Conservation (phyloP, 2,329 filamentous ascomycete genomes). For the Fusarium hainanense region DNA sequence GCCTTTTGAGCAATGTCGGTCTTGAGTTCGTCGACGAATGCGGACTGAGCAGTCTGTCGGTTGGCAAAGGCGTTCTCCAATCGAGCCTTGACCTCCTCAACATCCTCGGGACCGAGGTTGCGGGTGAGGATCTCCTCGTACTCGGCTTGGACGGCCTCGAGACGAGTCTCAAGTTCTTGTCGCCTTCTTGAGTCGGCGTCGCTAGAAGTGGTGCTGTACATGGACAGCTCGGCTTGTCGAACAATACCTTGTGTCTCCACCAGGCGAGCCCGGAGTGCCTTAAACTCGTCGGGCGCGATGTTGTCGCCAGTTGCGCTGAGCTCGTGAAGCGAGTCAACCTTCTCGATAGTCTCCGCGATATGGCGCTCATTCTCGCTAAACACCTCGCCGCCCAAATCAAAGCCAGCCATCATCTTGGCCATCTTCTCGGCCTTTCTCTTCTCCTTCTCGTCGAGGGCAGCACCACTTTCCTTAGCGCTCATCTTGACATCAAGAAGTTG, state of each 20-base stretch:
- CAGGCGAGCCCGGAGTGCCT: conserved; percentile 79
- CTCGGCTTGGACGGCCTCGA: conserved; percentile 79
- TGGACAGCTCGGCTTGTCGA: conserved; percentile 88
- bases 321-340: conserved; percentile 82
- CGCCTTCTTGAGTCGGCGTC: conserved; percentile 75
- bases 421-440: conserved; percentile 99
- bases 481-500: conserved; percentile 96
- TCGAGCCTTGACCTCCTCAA: conserved; percentile 84
- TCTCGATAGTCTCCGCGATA: conserved; percentile 84
- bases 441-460: conserved; percentile 94
- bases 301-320: conserved; percentile 80
- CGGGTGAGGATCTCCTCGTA: conserved; percentile 85
- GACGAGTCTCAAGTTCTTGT: conserved; percentile 79
- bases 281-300: conserved; percentile 83
- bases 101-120: conserved; percentile 81
- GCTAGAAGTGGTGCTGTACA: conserved; percentile 75
- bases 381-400: conserved; percentile 91
- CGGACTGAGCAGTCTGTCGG: conserved; percentile 77
- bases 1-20: conserved; percentile 79
- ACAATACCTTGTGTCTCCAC: conserved; percentile 93
- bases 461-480: conserved; percentile 92
- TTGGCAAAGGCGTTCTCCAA: conserved; percentile 81
- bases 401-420: conserved; percentile 99
- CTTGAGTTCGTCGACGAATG: conserved; percentile 81
- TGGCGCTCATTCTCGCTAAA: conserved; percentile 93